Conservation (phyloP, 306 rosid species). For the Medicago lupulina region DNA sequence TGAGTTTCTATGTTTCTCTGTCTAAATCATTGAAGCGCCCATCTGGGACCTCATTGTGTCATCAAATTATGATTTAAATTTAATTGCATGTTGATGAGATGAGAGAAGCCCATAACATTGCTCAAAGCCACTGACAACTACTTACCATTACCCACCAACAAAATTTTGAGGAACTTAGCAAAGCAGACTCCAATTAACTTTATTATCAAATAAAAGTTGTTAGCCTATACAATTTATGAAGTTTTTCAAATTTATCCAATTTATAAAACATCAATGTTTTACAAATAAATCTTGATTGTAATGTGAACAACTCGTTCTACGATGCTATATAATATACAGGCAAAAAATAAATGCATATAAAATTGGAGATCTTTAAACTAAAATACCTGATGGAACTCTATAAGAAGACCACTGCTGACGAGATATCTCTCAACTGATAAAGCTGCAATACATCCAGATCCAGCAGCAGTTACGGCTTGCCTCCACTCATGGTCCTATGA, state of each 20-base stretch:
- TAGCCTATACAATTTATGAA: constrained; percentile 14
- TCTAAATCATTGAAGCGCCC: no score
- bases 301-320: constrained; percentile 23
- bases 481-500: constrained; percentile 96
- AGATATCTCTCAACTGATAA: constrained; percentile 96
- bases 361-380: constrained; percentile 29
- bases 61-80: constrained; percentile 12
- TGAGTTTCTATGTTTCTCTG: no score
- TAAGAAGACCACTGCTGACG: constrained; percentile 69
- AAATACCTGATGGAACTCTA: constrained; percentile 97
- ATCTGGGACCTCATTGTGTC: not conserved
- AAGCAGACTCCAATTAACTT: constrained; percentile 15
- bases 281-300: constrained; percentile 34
- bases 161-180: not conserved
- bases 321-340: not conserved
- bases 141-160: constrained; percentile 24
- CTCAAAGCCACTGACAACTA: constrained; percentile 23
- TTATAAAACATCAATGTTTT: constrained; percentile 6
- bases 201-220: constrained; percentile 2
- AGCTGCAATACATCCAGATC: constrained; percentile 96
- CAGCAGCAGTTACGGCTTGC: constrained; percentile 98
- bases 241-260: constrained; percentile 1
- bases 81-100: not conserved
- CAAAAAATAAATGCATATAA: constrained; percentile 26
- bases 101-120: not conserved